Conservation (phyloP, 176 grass and related monocot genomes). For the Aegilops tauschii region DNA sequence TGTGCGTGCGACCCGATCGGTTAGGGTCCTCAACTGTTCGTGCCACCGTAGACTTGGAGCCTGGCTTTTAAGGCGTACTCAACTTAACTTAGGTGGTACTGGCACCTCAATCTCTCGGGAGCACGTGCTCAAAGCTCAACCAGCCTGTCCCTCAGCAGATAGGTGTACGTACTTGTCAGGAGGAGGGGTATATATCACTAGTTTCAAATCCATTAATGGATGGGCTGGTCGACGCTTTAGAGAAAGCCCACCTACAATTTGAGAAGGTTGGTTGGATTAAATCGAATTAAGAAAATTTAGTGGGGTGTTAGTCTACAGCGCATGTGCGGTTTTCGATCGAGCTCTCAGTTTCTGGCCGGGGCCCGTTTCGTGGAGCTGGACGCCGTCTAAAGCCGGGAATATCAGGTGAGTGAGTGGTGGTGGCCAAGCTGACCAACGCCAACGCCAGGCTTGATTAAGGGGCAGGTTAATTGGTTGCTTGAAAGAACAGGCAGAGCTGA, state of each 20-base stretch:
- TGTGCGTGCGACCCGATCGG: background rate
- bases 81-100: slow-evolving; percentile 16
- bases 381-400: slow-evolving; percentile 8
- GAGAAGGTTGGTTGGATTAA: background rate
- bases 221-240: background rate
- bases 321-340: background rate
- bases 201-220: background rate
- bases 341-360: slow-evolving; percentile 1
- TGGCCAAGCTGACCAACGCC: background rate
- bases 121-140: background rate
- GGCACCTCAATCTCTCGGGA: background rate
- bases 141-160: background rate
- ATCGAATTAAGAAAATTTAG: background rate
- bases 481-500: slow-evolving; percentile 31
- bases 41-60: background rate
- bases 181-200: background rate
- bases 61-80: background rate
- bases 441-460: slow-evolving; percentile 6
- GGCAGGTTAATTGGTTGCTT: slow-evolving; percentile 30
- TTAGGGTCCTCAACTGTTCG: background rate
- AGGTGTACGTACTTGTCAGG: background rate
- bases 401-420: background rate
- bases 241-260: background rate
- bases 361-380: background rate
- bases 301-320: background rate